Evolutionary conservation across 768 basidiomycete genomes (phyloP), one percentile per base, ranked within the genome.

Genomic region (Dendrothele bispora): DNA sequence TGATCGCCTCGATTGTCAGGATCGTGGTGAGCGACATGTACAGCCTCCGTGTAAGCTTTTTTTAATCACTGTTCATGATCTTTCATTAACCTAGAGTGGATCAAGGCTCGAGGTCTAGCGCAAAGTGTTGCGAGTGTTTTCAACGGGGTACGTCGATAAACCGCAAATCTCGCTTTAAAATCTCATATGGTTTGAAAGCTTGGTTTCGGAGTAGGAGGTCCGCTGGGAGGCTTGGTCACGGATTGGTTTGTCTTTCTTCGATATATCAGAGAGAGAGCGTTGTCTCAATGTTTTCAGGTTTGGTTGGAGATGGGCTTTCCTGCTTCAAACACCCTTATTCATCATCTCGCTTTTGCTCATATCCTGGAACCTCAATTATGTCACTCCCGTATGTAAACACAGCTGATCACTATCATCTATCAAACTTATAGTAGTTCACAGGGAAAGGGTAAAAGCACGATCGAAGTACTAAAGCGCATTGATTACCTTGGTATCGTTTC

Each of bases 1-100:
- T 49, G 27, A 26, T 24, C 43, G 15, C 5, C 35, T 7, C 34
- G 30, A 14, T 39, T 21, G 35, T 4, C 49, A 88, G 86, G 10
- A 85, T 89, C 52, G 78, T 86, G 42, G 78, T 81, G 30, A 88
- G 86, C 57, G 88, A 91, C 55, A 88, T 91, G 86, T 88, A 88
- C 55, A 80, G 73, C 55, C 62, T 90, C 55, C 74, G 88, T 46
- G 87, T 88, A 58, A 47, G 78, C 66, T 22, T 15, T 15, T 49
- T 34, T 21, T 25, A 15, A 3, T 15, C 34, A 15, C 34, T 35
- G 20, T 3, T 18, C 15, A 3, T 4, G n/a, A n/a, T n/a, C n/a
- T n/a, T n/a, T n/a, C n/a, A n/a, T n/a, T n/a, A n/a, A 21, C 14
- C 54, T 46, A 21, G 54, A 89, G 29, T 2, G 25, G 12, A 54